These are phyloP conservation scores for Acacia confusa DNA, from an alignment of 306 rosid genomes.

Conservation along the genomic window DNA sequence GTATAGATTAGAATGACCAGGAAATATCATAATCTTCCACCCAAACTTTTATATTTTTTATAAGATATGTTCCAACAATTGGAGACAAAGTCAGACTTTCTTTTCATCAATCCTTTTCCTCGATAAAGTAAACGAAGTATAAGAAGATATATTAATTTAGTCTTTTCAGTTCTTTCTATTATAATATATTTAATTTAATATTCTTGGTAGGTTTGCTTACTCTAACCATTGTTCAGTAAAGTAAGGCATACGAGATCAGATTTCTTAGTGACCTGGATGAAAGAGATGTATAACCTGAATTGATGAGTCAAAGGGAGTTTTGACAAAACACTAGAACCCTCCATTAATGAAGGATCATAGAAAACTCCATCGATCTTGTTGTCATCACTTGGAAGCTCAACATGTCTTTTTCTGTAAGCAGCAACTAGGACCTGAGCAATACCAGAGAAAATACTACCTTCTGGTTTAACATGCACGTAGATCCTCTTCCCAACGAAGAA, in stretches of 20 bases:
- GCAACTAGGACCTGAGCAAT: slow-evolving; percentile 57
- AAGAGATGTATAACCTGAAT: slow-evolving; percentile 48
- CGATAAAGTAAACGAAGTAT: background rate
- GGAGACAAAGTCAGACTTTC: background rate
- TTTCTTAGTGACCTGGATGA: background rate
- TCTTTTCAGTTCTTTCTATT: background rate
- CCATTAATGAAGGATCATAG: slow-evolving; percentile 53
- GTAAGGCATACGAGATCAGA: background rate
- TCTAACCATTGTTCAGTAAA: slow-evolving; percentile 2
- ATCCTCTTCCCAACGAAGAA: slow-evolving; percentile 53
- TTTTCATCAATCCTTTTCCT: background rate
- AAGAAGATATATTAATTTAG: background rate
- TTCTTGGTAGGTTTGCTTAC: background rate
- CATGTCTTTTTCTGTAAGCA: slow-evolving; percentile 59
- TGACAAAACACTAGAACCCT: slow-evolving; percentile 26
- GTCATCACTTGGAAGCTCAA: slow-evolving; percentile 35
- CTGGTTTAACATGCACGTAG: slow-evolving; percentile 49
- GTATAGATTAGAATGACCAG: too few species aligned
- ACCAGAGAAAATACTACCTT: slow-evolving; percentile 63
- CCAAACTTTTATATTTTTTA: too few species aligned
- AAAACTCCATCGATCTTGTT: slow-evolving; percentile 18
- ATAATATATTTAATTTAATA: background rate
- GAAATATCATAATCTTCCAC: too few species aligned
- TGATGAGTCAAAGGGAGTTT: slow-evolving; percentile 61
- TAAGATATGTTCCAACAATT: too few species aligned